A percentile compares a stretch with the other conserved stretches of the same genome.
These are phyloP conservation scores for Zygotorulaspora sp. DNA, from an alignment of 805 yeast species.

Conservation along the genomic window DNA sequence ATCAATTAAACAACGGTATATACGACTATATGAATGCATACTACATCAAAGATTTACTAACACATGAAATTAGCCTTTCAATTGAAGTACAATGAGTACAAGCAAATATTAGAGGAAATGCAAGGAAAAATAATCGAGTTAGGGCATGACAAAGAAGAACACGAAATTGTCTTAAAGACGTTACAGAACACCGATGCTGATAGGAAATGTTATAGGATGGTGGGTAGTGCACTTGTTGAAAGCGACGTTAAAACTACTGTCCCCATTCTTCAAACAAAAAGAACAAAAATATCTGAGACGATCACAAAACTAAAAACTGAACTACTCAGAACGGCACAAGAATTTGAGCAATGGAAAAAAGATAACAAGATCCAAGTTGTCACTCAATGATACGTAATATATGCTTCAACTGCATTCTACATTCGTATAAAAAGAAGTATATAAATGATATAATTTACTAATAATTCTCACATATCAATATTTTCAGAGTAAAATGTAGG, in stretches of 20 bases:
- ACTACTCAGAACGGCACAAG: constrained; percentile 30
- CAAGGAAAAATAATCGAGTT: constrained; percentile 46
- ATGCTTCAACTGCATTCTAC: too few relatives aligned
- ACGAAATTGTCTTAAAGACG: constrained; percentile 55
- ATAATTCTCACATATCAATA: too few relatives aligned
- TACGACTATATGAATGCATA: not conserved
- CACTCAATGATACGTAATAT: constrained; percentile 27
- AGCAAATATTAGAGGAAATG: constrained; percentile 44
- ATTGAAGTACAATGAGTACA: constrained; percentile 48
- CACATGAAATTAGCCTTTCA: constrained; percentile 38
- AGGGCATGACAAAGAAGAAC: constrained; percentile 46
- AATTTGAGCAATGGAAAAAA: constrained; percentile 35
- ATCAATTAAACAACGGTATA: constrained; percentile 20
- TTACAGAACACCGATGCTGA: constrained; percentile 47
- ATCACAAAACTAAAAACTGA: constrained; percentile 30
- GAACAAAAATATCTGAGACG: constrained; percentile 39
- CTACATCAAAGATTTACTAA: not conserved
- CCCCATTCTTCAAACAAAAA: constrained; percentile 55
- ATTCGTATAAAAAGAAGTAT: too few relatives aligned
- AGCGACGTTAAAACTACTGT: constrained; percentile 73
- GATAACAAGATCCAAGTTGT: constrained; percentile 36
- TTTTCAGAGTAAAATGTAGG: too few relatives aligned
- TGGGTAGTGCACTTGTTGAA: constrained; percentile 88
- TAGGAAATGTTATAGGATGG: constrained; percentile 86
- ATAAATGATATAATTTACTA: too few relatives aligned